Conservation (phyloP, 1,139 yeast genomes). For the Magnusiomyces paraingens region DNA sequence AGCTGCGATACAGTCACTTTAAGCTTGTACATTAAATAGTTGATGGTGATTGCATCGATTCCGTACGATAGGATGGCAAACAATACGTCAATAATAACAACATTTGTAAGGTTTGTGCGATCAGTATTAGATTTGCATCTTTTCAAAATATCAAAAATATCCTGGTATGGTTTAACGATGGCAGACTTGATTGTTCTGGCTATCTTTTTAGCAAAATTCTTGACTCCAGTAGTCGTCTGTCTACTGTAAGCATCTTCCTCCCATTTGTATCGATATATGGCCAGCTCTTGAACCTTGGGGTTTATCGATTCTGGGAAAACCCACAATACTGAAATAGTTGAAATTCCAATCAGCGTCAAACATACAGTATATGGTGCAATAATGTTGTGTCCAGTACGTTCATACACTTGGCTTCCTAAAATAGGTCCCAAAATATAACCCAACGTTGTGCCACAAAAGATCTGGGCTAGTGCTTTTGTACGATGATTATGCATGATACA, state of each 20-base stretch:
- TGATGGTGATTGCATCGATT: not conserved
- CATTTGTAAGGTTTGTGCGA: not conserved
- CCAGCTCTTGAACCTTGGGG: too few species aligned
- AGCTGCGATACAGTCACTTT: not conserved
- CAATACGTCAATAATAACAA: not conserved
- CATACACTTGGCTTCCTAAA: not conserved
- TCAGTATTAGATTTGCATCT: not conserved
- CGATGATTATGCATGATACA: not conserved
- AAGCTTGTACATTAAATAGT: not conserved
- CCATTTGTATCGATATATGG: not conserved
- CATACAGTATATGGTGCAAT: not conserved
- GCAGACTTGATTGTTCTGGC: not conserved
- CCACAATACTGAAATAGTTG: not conserved
- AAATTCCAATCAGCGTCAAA: not conserved
- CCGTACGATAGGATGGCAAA: constrained; percentile 1
- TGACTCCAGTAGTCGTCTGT: too few species aligned
- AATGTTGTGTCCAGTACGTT: not conserved
- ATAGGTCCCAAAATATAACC: not conserved
- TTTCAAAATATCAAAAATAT: not conserved
- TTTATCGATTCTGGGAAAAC: not conserved
- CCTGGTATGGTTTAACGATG: not conserved
- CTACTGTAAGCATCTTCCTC: too few species aligned
- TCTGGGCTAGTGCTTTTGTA: not conserved
- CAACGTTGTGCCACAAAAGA: not conserved
- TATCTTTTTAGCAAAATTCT: not conserved